Percentiles rank a stretch among this genome's conserved stretches.
These are phyloP conservation scores for Solanum gandarillasii DNA, from an alignment of 257 asterid species.

Conservation along the genomic window DNA sequence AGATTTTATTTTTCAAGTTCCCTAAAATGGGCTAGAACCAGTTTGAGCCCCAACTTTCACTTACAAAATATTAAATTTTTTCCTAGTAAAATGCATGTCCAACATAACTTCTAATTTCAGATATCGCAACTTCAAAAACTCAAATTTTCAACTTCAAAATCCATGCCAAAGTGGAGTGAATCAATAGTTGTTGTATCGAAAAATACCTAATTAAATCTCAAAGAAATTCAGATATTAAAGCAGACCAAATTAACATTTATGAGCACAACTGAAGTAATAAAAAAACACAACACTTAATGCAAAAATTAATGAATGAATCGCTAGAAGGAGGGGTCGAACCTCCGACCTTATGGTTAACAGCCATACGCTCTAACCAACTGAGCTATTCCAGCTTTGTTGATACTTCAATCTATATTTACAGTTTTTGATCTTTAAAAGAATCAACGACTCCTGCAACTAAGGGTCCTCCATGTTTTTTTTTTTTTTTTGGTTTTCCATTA, in stretches of 20 bases:
- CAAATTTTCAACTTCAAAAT: no score
- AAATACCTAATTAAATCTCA: background rate
- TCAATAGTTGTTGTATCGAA: background rate
- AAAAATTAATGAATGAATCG: background rate
- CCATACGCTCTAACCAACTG: conserved; percentile 99
- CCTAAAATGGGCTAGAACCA: background rate
- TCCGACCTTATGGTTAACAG: conserved; percentile 99
- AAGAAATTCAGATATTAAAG: background rate
- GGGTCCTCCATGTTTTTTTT: background rate
- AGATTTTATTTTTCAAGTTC: background rate
- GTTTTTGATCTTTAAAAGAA: fast-evolving
- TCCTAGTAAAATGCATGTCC: background rate
- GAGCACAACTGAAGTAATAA: background rate
- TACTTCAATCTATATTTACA: fast-evolving
- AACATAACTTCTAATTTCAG: no score
- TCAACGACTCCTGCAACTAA: background rate
- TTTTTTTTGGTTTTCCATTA: background rate
- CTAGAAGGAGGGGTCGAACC: conserved; percentile 78
- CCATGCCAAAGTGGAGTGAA: background rate
- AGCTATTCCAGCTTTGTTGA: conserved; percentile 76
- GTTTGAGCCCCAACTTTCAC: background rate
- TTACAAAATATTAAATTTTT: background rate
- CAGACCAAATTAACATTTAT: background rate
- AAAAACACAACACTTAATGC: background rate
- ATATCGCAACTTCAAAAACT: background rate